These are phyloP conservation scores for Ogataea ganodermae DNA, from an alignment of 805 yeast species.

Conservation along the genomic window DNA sequence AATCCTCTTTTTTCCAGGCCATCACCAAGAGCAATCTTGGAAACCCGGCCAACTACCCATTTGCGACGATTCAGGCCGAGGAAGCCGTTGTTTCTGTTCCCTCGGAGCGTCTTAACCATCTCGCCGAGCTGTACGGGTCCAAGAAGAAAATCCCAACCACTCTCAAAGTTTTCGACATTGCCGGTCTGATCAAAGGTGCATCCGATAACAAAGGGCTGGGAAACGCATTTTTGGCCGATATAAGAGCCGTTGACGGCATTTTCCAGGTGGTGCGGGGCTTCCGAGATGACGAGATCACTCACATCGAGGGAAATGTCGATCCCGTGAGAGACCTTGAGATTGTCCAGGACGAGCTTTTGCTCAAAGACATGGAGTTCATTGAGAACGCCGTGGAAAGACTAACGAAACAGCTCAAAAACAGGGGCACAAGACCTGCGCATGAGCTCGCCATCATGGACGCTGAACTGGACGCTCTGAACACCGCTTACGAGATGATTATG, in stretches of 20 bases:
- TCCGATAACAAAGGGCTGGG: conserved; percentile 70
- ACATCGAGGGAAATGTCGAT: conserved; percentile 63
- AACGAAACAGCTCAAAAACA: conserved; percentile 74
- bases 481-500: conserved; percentile 74
- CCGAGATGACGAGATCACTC: conserved; percentile 64
- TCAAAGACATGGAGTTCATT: conserved; percentile 72
- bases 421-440: conserved; percentile 79
- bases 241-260: conserved; percentile 70
- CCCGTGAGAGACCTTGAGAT: conserved; percentile 65
- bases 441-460: conserved; percentile 70
- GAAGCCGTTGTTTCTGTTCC: conserved; percentile 60
- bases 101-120: conserved; percentile 48
- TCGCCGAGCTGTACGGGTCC: conserved; percentile 51
- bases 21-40: conserved; percentile 63
- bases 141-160: conserved; percentile 53
- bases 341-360: conserved; percentile 62
- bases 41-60: conserved; percentile 70
- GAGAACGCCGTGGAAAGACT: conserved; percentile 59
- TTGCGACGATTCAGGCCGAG: conserved; percentile 76
- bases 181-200: conserved; percentile 68
- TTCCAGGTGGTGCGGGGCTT: conserved; percentile 70
- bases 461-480: conserved; percentile 76
- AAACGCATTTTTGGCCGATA: conserved; percentile 69
- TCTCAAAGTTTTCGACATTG: conserved; percentile 65
- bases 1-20: conserved; percentile 60